Base-by-base conservation (phyloP, 164 flowering plant genomes). In the Magnolia sinica region DNA sequence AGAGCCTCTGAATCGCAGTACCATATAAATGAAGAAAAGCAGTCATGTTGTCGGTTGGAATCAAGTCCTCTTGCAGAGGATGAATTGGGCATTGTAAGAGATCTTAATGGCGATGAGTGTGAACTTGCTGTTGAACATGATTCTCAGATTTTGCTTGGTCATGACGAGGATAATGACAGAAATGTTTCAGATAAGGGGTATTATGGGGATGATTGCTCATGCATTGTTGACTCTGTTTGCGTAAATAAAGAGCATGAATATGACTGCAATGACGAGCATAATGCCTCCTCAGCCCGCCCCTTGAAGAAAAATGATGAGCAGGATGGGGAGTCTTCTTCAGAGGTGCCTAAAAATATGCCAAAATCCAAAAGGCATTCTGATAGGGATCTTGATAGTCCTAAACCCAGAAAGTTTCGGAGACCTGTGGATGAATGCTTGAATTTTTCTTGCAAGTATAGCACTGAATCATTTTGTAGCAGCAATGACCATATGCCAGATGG, bases 401-500 rank as follows among this genome's bases (percentile, higher is more conserved):
- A 92, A 76, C 98, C 95, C 9, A 85, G 91, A 85, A 96, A 96
- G 84, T 88, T 80, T 67, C 81, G 82, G 20, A 88, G 80, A 76
- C 89, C 97, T 64, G 61, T 77, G 22, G 84, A 78, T 27, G 83
- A 85, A 55, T 72, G 75, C 65, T 76, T 77, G 52, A 79, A 67
- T 76, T 45, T 91, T 71, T 90, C 98, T 24, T 68, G 76, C 81
- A 90, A 91, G 81, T 96, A 92, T 76, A 91, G 88, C 73, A 76
- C 27, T 29, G 78, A 76, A 65, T 96, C 99, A 77, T 89, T 87
- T 70, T 96, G 98, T 81, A 76, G 93, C 77, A 74, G 76, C 75
- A 85, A 86, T 73, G 99, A 96, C 82, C 82, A 63, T 79, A 79
- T 96, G 59, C 89, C 92, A 68, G 99, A 96, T 87, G 98, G 99